Evolutionary conservation across 345 rosid species (phyloP), one percentile per base, ranked within the genome.

Genomic region (Lepidium aucheri): DNA sequence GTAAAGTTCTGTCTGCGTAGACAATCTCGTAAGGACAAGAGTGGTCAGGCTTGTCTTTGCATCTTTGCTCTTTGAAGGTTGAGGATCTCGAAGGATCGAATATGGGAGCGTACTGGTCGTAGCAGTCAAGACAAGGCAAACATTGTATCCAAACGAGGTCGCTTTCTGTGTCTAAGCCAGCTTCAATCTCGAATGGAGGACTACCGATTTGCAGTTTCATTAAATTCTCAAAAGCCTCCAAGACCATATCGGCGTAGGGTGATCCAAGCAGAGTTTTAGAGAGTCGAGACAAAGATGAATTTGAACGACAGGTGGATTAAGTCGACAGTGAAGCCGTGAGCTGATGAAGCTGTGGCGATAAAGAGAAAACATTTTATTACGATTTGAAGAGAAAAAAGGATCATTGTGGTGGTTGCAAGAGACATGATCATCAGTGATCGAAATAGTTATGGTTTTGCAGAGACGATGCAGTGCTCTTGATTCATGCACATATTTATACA

Each of bases 241-340:
- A 47, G 45, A 46, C 0, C 9, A 33, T 38, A 16, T 60, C 24
- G 0, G 62, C 56, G 4, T 70, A 63, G 26, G 69, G 75, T 8
- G 69, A 18, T n/a, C 56, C 63, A 0, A 28, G 44, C 22, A 26
- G 14, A 8, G 1, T 20, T 1, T 9, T 13, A 4, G 61, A 69
- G 1, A 4, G 13, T 34, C 30, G 36, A 17, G 4, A 46, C 34
- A 58, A 55, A 46, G 70, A 38, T 0, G 49, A 30, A 30, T 63
- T 63, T 1, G 44, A n/a, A 34, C 44, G 70, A 63, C 52, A n/a
- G 58, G 2, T 56, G 51, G 52, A 39, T 18, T 8, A 71, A 47
- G 44, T 55, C 59, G 12, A 63, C 15, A 44, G 75, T 71, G 75
- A 71, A 71, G 10, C 75, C 65, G 1, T 34, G 70, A 5, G 52